Percentiles rank a stretch among this genome's conserved stretches.
These are phyloP conservation scores for Jaminaea rosea DNA, from an alignment of 1,284 basidiomycete species.

Conservation along the genomic window DNA sequence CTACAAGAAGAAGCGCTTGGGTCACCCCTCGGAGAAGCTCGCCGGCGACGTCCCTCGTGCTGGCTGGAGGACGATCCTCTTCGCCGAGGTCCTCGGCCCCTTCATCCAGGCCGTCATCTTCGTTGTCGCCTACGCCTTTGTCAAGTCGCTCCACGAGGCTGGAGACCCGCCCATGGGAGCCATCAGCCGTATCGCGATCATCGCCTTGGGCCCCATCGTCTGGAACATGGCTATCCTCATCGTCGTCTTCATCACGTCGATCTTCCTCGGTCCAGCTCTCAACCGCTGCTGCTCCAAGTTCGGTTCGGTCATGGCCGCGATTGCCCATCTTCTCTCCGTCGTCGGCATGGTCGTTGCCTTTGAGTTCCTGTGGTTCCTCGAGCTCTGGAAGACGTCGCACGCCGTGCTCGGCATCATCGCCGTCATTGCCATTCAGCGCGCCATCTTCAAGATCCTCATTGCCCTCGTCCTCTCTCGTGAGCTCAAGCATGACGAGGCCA, in stretches of 20 bases:
- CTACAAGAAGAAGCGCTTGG: slow-evolving; percentile 48
- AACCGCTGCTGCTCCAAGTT: slow-evolving; percentile 55
- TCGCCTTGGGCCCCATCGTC: slow-evolving; percentile 86
- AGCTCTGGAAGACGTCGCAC: slow-evolving; percentile 82
- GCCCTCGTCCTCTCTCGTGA: slow-evolving; percentile 44
- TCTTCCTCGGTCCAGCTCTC: slow-evolving; percentile 86
- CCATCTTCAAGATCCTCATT: slow-evolving; percentile 46
- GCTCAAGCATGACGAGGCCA: slow-evolving; percentile 47
- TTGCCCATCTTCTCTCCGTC: slow-evolving; percentile 43
- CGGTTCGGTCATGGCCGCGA: slow-evolving; percentile 44
- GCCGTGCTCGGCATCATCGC: slow-evolving; percentile 56
- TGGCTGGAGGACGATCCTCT: slow-evolving; percentile 43
- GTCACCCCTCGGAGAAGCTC: slow-evolving; percentile 47
- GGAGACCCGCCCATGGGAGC: slow-evolving; percentile 54
- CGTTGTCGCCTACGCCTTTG: slow-evolving; percentile 45
- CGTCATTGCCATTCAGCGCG: slow-evolving; percentile 46
- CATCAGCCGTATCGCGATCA: slow-evolving; percentile 82
- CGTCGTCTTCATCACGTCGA: slow-evolving; percentile 73
- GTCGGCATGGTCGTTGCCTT: slow-evolving; percentile 39
- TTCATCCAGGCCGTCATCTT: slow-evolving; percentile 43
- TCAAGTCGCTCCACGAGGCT: slow-evolving; percentile 42
- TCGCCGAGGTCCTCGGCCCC: slow-evolving; percentile 41
- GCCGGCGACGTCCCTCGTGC: slow-evolving; percentile 44
- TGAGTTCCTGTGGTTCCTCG: slow-evolving; percentile 72
- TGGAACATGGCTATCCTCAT: slow-evolving; percentile 86